Percentiles rank a stretch among this genome's conserved stretches.
These are phyloP conservation scores for Limtongozyma cylindracea DNA, from an alignment of 805 yeast genomes.

Conservation along the genomic window DNA sequence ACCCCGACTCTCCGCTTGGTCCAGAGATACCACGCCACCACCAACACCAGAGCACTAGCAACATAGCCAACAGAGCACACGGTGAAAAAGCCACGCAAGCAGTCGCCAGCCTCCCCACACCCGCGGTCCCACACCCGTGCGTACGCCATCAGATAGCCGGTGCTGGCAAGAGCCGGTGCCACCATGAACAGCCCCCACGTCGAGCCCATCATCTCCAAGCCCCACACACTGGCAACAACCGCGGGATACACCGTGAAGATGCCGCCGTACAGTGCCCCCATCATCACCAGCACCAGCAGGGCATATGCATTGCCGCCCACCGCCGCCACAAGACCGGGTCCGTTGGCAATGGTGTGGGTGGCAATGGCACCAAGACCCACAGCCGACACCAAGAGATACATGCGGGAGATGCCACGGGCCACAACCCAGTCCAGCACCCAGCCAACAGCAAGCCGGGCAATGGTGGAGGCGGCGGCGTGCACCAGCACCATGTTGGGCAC, in stretches of 20 bases:
- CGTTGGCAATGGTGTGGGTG: conserved; percentile 8
- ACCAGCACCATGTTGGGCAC: conserved; percentile 26
- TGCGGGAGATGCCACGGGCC: conserved; percentile 6
- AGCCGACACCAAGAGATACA: conserved; percentile 9
- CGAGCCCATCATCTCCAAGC: conserved; percentile 69
- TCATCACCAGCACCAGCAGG: conserved; percentile 10
- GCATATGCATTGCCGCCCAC: too few relatives aligned
- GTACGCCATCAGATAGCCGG: too few relatives aligned
- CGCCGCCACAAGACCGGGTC: conserved; percentile 5
- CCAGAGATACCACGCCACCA: too few relatives aligned
- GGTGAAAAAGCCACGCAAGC: too few relatives aligned
- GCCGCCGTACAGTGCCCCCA: conserved; percentile 64
- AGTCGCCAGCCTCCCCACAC: too few relatives aligned
- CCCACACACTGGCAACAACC: conserved; percentile 65
- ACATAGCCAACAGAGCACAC: too few relatives aligned
- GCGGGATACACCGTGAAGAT: conserved; percentile 75
- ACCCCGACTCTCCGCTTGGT: too few relatives aligned
- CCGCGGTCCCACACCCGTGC: too few relatives aligned
- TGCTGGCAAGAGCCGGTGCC: conserved; percentile 70
- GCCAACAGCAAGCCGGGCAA: conserved; percentile 43
- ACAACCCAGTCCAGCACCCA: conserved; percentile 35
- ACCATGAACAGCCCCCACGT: conserved; percentile 81
- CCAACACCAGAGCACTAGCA: too few relatives aligned
- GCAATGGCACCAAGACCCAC: conserved; percentile 8
- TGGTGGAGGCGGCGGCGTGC: conserved; percentile 44